These are phyloP conservation scores for Casaregolazyma lundiana DNA, from an alignment of 1,139 yeast genomes.

Conservation along the genomic window DNA sequence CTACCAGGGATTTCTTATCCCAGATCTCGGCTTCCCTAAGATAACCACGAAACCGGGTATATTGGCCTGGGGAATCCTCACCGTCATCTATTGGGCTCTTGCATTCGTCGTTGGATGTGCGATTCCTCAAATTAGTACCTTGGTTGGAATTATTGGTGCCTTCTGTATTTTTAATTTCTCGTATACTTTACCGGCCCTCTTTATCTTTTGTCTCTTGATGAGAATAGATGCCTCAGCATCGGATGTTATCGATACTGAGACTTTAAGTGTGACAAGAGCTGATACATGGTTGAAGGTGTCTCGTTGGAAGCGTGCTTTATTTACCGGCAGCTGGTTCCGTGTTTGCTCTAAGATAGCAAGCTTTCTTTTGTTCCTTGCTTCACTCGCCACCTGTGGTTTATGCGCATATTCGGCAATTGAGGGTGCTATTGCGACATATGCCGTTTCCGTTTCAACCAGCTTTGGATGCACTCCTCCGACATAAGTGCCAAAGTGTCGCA, in stretches of 20 bases:
- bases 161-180: constrained; percentile 45
- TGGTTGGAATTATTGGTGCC: constrained; percentile 49
- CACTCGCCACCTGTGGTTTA: constrained; percentile 37
- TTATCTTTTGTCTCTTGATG: constrained; percentile 35
- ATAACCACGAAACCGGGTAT: constrained; percentile 34
- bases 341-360: constrained; percentile 20
- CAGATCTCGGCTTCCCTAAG: constrained; percentile 35
- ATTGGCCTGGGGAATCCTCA: constrained; percentile 35
- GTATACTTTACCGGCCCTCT: constrained; percentile 43
- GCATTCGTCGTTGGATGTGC: constrained; percentile 49
- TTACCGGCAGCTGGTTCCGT: constrained; percentile 9
- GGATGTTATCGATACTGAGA: constrained; percentile 33
- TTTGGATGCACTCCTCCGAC: constrained; percentile 15
- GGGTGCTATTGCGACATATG: constrained; percentile 18
- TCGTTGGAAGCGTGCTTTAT: constrained; percentile 36
- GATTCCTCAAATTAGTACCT: constrained; percentile 47
- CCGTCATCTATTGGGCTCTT: constrained; percentile 40
- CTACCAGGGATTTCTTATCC: constrained; percentile 37
- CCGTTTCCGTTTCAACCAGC: constrained; percentile 10
- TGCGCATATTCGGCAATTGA: constrained; percentile 34
- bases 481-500: too few relatives aligned
- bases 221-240: constrained; percentile 35
- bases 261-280: constrained; percentile 29
- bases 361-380: constrained; percentile 33
- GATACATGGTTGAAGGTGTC: constrained; percentile 35